Evolutionary conservation across 805 yeast genomes (phyloP), one percentile per base, ranked within the genome.

Genomic region (Yamadazyma tumulicola): DNA sequence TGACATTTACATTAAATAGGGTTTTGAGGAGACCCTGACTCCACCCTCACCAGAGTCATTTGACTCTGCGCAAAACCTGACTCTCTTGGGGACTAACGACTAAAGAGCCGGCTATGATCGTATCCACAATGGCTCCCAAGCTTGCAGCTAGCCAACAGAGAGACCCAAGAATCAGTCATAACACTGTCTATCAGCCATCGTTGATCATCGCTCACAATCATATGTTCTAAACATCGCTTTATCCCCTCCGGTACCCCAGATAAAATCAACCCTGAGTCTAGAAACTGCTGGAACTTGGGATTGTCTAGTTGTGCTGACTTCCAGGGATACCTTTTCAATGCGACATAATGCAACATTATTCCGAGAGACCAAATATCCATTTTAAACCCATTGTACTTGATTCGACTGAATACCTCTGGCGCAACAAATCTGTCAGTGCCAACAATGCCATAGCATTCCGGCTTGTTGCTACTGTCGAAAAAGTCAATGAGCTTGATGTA

Each of bases 361-460:
- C 76, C 80, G 13, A 72, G 40, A 0, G 77, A 64, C 81, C 81
- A 75, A 8, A 72, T 46, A 42, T 75, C 79, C 8, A 62, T 57
- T 15, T 51, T 49, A 29, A 45, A 52, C 0, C 75, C 72, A 34
- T 66, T 59, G 43, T 75, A 75, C 7, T 42, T 43, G 6, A 73
- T 46, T 10, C 29, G 29, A 6, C 48, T 35, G 21, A 57, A 56
- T 12, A 67, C 60, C 49, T 75, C 81, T 0, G 81, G 80, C 0
- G 79, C 75, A 15, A 59, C 57, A 42, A 61, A 70, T 10, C 48
- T 43, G 11, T 55, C 61, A 0, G 77, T 65, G 0, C 81, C 81
- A 2, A 69, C 76, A 10, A 72, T 44, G 2, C 81, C 79, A 19
- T 57, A 38, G 4, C 64, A 55, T 23, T 29, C 16, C 17, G 32